Conservation (phyloP, 1,139 yeast genomes). For the Petasospora fabianii region DNA sequence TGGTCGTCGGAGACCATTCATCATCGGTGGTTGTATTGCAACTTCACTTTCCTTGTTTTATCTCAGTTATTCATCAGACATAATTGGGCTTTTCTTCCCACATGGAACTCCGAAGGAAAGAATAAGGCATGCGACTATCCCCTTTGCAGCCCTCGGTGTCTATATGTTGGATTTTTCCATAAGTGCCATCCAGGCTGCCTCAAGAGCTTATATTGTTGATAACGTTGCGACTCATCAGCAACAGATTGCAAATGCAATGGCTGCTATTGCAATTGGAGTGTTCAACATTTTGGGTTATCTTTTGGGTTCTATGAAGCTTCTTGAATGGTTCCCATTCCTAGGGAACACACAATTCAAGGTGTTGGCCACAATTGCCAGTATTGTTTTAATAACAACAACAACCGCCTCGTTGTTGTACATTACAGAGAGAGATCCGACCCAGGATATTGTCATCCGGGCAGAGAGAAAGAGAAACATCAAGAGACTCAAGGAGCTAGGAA, state of each 20-base stretch:
- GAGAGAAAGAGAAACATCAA: conserved; percentile 32
- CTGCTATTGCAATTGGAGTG: conserved; percentile 60
- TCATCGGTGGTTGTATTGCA: conserved; percentile 47
- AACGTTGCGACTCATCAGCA: conserved; percentile 51
- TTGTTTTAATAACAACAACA: conserved; percentile 37
- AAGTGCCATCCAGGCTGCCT: conserved; percentile 56
- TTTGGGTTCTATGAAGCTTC: conserved; percentile 44
- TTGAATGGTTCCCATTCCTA: conserved; percentile 31
- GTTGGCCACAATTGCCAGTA: conserved; percentile 42
- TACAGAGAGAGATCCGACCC: conserved; percentile 42
- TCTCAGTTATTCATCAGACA: conserved; percentile 45
- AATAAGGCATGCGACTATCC: conserved; percentile 31
- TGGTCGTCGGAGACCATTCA: conserved; percentile 55
- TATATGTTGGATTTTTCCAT: conserved; percentile 53
- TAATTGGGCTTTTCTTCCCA: conserved; percentile 31
- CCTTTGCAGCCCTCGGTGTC: conserved; percentile 48
- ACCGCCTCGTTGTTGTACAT: conserved; percentile 38
- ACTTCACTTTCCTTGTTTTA: conserved; percentile 42
- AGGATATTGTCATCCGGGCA: conserved; percentile 36
- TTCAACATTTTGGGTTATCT: conserved; percentile 55
- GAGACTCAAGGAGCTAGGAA: conserved; percentile 32
- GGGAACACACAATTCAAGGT: conserved; percentile 51
- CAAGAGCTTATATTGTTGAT: conserved; percentile 57
- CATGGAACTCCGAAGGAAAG: conserved; percentile 19
- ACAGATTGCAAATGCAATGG: conserved; percentile 65